Conservation (phyloP, 768 basidiomycete species). For the Boletus fagicola region DNA sequence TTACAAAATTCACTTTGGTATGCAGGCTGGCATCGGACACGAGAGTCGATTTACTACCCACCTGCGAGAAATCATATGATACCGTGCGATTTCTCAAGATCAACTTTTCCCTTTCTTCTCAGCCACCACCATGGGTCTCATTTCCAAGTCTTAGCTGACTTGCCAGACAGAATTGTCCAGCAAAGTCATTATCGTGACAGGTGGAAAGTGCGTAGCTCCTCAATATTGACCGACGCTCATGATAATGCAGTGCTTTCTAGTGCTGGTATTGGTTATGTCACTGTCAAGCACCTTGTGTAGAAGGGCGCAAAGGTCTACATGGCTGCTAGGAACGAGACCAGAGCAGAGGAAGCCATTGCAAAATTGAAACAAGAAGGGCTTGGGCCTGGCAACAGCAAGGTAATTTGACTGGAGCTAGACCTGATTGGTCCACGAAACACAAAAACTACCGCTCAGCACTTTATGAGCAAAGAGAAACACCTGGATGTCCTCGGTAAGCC, state of each 20-base stretch:
- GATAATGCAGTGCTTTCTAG: conserved; percentile 21
- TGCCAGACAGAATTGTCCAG: conserved; percentile 34
- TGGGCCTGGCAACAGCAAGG: conserved; percentile 37
- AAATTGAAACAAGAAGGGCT: conserved; percentile 44
- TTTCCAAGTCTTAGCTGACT: conserved; percentile 30
- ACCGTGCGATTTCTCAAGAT: too few relatives aligned
- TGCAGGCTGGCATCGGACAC: too few relatives aligned
- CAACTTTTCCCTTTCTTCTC: too few relatives aligned
- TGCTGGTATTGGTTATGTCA: conserved; percentile 32
- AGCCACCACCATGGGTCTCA: too few relatives aligned
- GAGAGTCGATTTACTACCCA: too few relatives aligned
- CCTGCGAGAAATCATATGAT: too few relatives aligned
- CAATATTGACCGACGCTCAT: neutral
- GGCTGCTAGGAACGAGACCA: conserved; percentile 48
- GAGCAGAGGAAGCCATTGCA: conserved; percentile 48
- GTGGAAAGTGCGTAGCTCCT: conserved; percentile 3
- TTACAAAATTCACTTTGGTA: too few relatives aligned
- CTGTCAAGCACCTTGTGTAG: conserved; percentile 50
- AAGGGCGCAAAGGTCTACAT: too few relatives aligned
- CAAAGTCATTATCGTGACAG: conserved; percentile 47
- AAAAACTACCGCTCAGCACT: conserved; percentile 45
- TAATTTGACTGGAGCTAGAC: conserved; percentile 52
- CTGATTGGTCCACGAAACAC: conserved; percentile 46
- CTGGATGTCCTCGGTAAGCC: conserved; percentile 52
- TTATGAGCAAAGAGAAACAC: conserved; percentile 48